Base-by-base conservation (phyloP, 2,329 filamentous ascomycete genomes). In the Trichophyton schoenleinii region DNA sequence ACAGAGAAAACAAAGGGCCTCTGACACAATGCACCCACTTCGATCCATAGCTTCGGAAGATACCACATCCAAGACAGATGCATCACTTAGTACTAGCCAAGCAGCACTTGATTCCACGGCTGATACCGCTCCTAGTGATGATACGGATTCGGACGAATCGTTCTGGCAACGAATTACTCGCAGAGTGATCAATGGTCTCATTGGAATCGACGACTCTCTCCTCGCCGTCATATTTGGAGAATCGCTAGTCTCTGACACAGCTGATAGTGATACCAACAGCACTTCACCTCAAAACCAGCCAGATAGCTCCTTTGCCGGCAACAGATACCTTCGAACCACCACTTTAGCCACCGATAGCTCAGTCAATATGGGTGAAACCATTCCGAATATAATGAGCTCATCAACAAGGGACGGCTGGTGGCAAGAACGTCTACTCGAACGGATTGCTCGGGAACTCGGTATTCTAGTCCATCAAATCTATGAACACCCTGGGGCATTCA, bases 141-240 rank as follows among this genome's bases (percentile, higher is more conserved):
- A 74, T 38, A 66, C 70, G 52, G 74, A 78, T 3, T 79, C 83
- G 34, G 78, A 80, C 48, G 85, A 90, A 65, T 86, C 87, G 0
- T 82, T 95, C 66, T 89, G 90, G 84, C 85, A 86, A 63, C 83
- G 87, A 9, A 83, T 97, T 58, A 95, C 92, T 2, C 84, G 88
- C 62, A 89, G 86, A 68, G 87, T 97, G 31, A 90, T 99, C 67
- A 84, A 86, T 59, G 91, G 96, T 70, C 77, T 99, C 49, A 88
- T 97, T 71, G 92, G 92, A 7, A 88, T 99, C 61, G 91, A 97
- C 68, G 90, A 96, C 65, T 83, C 83, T 58, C 79, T 94, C 20
- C 80, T 99, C 7, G 88, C 88, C 0, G 85, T 96, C 58, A 85
- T 99, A 7, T 87, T 97, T 61, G 94, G 94, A 11, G 91, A 96